phyloP scores from a whole-genome alignment of 805 yeast species.

The Monosporozyma servazzii region DNA sequence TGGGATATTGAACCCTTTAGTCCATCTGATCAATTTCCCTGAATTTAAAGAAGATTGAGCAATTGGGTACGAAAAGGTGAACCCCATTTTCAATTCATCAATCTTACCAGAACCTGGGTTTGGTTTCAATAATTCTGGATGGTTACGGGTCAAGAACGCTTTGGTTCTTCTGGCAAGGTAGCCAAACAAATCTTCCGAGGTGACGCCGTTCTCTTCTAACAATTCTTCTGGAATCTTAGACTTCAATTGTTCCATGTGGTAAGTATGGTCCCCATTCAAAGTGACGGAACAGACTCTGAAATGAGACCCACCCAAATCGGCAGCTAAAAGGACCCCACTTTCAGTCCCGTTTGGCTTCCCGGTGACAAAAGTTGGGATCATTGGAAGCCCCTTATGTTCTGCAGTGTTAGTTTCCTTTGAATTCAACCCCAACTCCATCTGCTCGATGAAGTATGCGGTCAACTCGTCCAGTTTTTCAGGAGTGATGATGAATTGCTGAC shows the following conservation, averaged over 20 bases:
- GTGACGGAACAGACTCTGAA: conserved; percentile 87
- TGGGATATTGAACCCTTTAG: conserved; percentile 83
- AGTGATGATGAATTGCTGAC: conserved; percentile 20
- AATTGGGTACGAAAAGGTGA: conserved; percentile 91
- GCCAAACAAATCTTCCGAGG: conserved; percentile 58
- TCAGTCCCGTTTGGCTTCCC: conserved; percentile 80
- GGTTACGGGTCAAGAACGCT: conserved; percentile 58
- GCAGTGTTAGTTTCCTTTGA: conserved; percentile 23
- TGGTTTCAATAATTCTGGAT: conserved; percentile 36
- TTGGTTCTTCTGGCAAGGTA: conserved; percentile 66
- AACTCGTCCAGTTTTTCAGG: conserved; percentile 23
- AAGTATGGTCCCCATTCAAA: conserved; percentile 72
- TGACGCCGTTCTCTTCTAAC: conserved; percentile 44
- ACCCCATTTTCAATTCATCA: conserved; percentile 59
- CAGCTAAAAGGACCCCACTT: conserved; percentile 75
- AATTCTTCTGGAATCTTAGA: conserved; percentile 69
- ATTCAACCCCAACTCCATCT: conserved; percentile 52
- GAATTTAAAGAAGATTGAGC: conserved; percentile 70
- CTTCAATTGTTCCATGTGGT: conserved; percentile 65
- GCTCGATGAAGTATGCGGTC: conserved; percentile 45
- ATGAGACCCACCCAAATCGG: conserved; percentile 94
- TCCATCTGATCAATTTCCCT: conserved; percentile 88
- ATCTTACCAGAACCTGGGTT: conserved; percentile 12
- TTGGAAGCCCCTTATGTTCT: conserved; percentile 50
- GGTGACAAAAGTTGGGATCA: conserved; percentile 91